Conservation (phyloP, 2,329 filamentous ascomycete genomes). For the Scedosporium aurantiacum region DNA sequence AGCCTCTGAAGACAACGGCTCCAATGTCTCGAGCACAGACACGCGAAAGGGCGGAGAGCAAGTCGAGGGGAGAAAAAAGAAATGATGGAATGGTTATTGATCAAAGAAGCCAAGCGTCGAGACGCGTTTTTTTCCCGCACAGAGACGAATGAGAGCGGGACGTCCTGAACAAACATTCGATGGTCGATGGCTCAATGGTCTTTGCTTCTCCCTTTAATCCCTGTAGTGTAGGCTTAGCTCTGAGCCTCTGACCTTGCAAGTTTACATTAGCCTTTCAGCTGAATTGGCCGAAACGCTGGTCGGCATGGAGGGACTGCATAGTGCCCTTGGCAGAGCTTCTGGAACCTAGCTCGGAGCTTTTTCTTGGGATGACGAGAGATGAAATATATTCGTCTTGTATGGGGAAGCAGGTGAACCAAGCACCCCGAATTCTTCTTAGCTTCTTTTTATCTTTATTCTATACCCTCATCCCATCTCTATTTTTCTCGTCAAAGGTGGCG, state of each 20-base stretch:
- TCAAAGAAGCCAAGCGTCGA: too few relatives aligned
- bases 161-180: too few relatives aligned
- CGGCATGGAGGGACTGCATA: neutral
- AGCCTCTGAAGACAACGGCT: too few relatives aligned
- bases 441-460: neutral
- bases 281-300: neutral
- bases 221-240: neutral
- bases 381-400: neutral
- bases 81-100: too few relatives aligned
- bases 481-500: neutral
- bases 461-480: neutral
- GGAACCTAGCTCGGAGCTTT: neutral
- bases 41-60: too few relatives aligned
- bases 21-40: too few relatives aligned
- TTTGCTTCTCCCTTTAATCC: neutral
- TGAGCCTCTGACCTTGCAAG: neutral
- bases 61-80: too few relatives aligned
- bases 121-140: too few relatives aligned
- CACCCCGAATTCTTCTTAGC: neutral
- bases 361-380: neutral
- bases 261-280: neutral
- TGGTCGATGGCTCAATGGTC: neutral
- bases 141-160: too few relatives aligned
- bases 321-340: neutral
- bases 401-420: neutral